Percentiles rank a stretch among this genome's conserved stretches.
These are phyloP conservation scores for Mortierella sp. DNA, from an alignment of 371 early-diverging fungal species.

Conservation along the genomic window DNA sequence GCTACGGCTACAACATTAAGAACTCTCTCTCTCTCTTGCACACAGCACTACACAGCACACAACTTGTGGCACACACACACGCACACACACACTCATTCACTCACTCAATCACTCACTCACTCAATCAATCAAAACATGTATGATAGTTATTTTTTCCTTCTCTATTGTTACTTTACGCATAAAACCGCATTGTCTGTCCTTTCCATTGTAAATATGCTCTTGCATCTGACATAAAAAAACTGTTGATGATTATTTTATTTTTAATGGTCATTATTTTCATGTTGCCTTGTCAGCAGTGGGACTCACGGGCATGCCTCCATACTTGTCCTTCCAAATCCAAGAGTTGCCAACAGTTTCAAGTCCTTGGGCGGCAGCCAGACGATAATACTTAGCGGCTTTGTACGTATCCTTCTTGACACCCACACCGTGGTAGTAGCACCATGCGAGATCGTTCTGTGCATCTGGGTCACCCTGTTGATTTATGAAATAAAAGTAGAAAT, in stretches of 20 bases:
- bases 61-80: background rate
- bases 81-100: too few relatives aligned
- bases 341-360: constrained; percentile 88
- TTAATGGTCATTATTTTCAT: background rate
- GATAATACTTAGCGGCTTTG: constrained; percentile 88
- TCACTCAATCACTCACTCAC: too few relatives aligned
- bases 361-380: constrained; percentile 87
- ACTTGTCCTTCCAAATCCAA: constrained; percentile 95
- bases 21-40: background rate
- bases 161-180: constrained; percentile 1
- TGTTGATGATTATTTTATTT: background rate
- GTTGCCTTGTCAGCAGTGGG: constrained; percentile 25
- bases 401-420: constrained; percentile 88
- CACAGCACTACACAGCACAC: background rate
- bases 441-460: constrained; percentile 88
- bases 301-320: constrained; percentile 60
- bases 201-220: background rate
- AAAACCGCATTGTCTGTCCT: background rate
- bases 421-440: constrained; percentile 82
- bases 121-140: constrained; percentile 7
- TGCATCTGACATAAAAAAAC: too few relatives aligned
- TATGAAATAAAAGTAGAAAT: background rate
- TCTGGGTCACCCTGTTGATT: constrained; percentile 82
- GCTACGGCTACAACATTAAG: background rate
- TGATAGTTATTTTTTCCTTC: constrained; percentile 2